phyloP scores from a whole-genome alignment of 148 eudicot species.

The Rhododendron ferrugineum region DNA sequence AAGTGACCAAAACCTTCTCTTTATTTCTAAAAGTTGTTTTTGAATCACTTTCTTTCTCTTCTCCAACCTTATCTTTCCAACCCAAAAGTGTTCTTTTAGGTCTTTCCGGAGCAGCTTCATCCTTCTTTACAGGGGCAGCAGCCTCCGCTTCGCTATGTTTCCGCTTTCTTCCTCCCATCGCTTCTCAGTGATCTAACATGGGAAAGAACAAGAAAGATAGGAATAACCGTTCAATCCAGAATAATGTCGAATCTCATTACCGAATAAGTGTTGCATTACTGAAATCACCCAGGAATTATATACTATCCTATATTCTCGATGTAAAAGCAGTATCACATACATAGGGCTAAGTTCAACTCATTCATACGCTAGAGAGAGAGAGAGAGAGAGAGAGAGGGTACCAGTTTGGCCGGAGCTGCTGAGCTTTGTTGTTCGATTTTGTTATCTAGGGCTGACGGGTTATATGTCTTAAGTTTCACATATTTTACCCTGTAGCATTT shows the following conservation, averaged over 20 bases:
- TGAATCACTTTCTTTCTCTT: slow-evolving; percentile 1
- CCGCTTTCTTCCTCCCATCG: slow-evolving; percentile 66
- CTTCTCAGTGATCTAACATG: not conserved
- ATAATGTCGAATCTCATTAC: not conserved
- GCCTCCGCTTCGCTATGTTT: slow-evolving; percentile 54
- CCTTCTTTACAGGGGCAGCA: slow-evolving; percentile 28
- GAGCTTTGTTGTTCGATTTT: not conserved
- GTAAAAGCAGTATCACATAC: no score
- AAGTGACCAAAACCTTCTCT: slow-evolving; percentile 57
- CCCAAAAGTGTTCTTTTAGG: slow-evolving; percentile 71
- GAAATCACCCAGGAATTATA: not conserved
- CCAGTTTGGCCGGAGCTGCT: not conserved
- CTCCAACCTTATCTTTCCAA: slow-evolving; percentile 44
- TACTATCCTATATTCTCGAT: no score
- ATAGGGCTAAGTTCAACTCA: no score
- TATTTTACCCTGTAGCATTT: not conserved
- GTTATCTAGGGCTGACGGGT: not conserved
- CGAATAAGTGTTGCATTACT: not conserved
- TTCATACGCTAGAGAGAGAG: no score
- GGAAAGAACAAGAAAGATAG: not conserved
- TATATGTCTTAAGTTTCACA: not conserved
- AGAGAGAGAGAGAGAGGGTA: not conserved
- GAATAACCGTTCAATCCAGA: not conserved
- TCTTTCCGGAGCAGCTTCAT: slow-evolving; percentile 50
- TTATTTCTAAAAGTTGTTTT: slow-evolving; percentile 39